Evolutionary conservation across 306 rosid genomes (phyloP), one percentile per base, ranked within the genome.

Genomic region (Carpinus viminea): DNA sequence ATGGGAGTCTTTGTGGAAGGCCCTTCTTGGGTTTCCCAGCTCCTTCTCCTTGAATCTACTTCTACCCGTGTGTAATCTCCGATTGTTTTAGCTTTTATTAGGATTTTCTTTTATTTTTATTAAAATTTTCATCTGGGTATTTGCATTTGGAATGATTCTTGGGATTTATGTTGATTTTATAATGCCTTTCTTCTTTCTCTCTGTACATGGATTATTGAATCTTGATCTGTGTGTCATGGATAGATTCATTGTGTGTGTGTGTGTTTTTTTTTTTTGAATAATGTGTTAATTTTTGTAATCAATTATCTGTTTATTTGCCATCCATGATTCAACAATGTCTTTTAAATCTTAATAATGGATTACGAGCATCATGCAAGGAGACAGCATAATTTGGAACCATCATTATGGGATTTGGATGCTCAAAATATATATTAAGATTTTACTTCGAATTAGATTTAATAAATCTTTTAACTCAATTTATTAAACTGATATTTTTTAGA

Each of bases 11-110:
- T 4, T 84, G 89, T 53, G 91, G 87, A 9, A 73, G 90, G 72
- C 93, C 93, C 36, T 85, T 89, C 83, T 70, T 87, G 70, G 83
- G 82, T 66, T 77, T 76, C 9, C 62, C 72, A n/a, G 87, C 89
- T 0, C 86, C 91, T 45, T 78, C 88, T 8, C 88, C 89, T 16
- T 78, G 31, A 68, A n/a, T 21, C 3, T 51, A 12, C 15, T 34
- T 21, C 3, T 51, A 12, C 15, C 52, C 11, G 13, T 48, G 52
- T 12, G 52, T 48, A 48, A 4, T 13, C 4, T 3, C 4, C 7
- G 12, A 2, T 64, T 60, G 26, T 74, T 16, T 31, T 48, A 56
- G 52, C 45, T 12, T 50, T 41, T 68, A 59, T 71, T 83, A 85
- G 78, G 59, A 41, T 60, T n/a, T 17, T n/a, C 3, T 5, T 72